phyloP scores from a whole-genome alignment of 2,329 filamentous ascomycete species.

The Fusarium tjaetaba region DNA sequence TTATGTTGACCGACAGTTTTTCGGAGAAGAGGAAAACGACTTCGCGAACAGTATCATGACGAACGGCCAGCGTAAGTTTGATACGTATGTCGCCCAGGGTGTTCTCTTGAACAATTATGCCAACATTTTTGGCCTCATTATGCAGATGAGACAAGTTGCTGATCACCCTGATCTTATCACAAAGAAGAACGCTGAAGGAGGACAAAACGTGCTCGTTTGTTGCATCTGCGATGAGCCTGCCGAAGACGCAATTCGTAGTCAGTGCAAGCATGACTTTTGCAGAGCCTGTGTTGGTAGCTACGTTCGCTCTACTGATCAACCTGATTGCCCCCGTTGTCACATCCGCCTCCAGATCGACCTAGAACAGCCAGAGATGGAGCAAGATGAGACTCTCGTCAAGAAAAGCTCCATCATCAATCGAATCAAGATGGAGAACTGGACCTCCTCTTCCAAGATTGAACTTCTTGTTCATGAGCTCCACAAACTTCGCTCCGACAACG shows the following conservation, averaged over 20 bases:
- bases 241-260: constrained; percentile 91
- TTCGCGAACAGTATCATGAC: constrained; percentile 97
- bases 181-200: constrained; percentile 85
- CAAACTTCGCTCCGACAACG: constrained; percentile 89
- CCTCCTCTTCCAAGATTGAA: constrained; percentile 97
- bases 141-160: constrained; percentile 98
- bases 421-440: constrained; percentile 99
- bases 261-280: constrained; percentile 83
- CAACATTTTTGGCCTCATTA: constrained; percentile 98
- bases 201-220: constrained; percentile 90
- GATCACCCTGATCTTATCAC: constrained; percentile 95
- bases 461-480: constrained; percentile 94
- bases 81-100: constrained; percentile 93
- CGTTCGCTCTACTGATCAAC: constrained; percentile 78
- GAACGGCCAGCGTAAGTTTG: constrained; percentile 86
- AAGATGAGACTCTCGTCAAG: constrained; percentile 86
- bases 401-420: constrained; percentile 98
- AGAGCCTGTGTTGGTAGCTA: constrained; percentile 59
- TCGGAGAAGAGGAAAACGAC: constrained; percentile 94
- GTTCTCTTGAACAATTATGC: constrained; percentile 97
- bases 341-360: constrained; percentile 90
- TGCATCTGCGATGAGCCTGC: constrained; percentile 96
- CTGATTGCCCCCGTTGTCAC: constrained; percentile 90
- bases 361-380: constrained; percentile 94
- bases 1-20: constrained; percentile 92